Evolutionary conservation across 2,329 filamentous ascomycete species (phyloP), one percentile per base, ranked within the genome.

Genomic region (Dactylellina cionopaga): DNA sequence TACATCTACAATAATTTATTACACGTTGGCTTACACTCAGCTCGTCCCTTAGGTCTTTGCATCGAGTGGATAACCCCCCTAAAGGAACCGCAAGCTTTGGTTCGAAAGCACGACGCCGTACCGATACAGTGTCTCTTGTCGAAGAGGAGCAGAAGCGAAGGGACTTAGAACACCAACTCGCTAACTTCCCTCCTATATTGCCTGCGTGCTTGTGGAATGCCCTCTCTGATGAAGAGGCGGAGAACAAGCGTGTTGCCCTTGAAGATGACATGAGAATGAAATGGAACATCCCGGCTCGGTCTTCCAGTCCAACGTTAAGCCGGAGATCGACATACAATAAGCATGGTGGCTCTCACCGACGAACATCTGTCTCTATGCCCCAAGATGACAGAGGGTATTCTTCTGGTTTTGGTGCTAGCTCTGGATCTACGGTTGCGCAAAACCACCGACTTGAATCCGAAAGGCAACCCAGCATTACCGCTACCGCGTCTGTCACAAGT

Each of bases 311-410:
- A 7, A 70, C 51, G 25, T 31, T 70, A 7, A 70, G 56, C 10
- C 56, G 65, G 5, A 60, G 65, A 17, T 47, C 65, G 19, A 70
- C 65, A n/a, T 62, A 70, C 13, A 70, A 70, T n/a, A 70, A 70
- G 25, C 55, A 70, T 4, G 47, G 47, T n/a, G 22, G 15, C 11
- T 33, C 65, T 31, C 58, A 70, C 9, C 31, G 65, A 7, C 39
- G 65, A 24, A 58, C 56, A 11, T 70, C 65, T 17, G 43, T 70
- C 19, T 70, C 65, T 5, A 56, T 63, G 31, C 25, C 49, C 11
- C 56, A 70, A 19, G 65, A 70, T 29, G 65, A 70, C 19, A 52
- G 51, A 33, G 65, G 56, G 9, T 47, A 44, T 19, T 70, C 65
- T 1, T 63, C 65, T 3, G 47, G 56, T 9, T 27, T 70, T 22